Base-by-base conservation (phyloP, 192 early-diverging fungal species). In the Podochytrium sp. region DNA sequence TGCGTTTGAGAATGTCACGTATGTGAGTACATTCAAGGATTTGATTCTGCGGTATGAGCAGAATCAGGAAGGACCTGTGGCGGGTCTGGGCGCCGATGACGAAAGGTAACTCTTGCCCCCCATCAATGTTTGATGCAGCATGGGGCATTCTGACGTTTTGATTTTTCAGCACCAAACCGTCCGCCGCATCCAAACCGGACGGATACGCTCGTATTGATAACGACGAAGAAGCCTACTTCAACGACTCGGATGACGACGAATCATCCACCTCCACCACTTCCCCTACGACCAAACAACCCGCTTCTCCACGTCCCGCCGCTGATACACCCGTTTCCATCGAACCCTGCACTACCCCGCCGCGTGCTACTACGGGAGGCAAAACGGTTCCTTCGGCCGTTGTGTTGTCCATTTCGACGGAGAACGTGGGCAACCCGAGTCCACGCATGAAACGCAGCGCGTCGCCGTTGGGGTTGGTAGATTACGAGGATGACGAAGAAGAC, bases 221-320 rank as follows among this genome's bases (percentile, higher is more conserved):
- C 29, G 87, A 85, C 32, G 93, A 96, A 57, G 93, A 96, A 55
- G 91, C 90, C 2, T 96, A 94, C 70, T 92, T 96, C 73, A 86
- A 93, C 59, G 68, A 49, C n/a, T 65, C 74, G 55, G 80, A 81
- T 52, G 83, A 84, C 37, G 76, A 79, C 16, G 71, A 79, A 12
- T 58, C 20, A 14, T 27, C 27, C 7, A 29, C 23, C 30, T 32
- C 27, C 37, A 41, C 30, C 3, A 47, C 29, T 1, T 12, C 16
- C 18, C n/a, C 41, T 12, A 16, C 47, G 16, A 23, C 34, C 2
- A 38, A 12, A 2, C 12, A n/a, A 49, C 47, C 47, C 12, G 12
- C 47, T 14, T 12, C 47, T 12, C 47, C n/a, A 14, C 47, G 47
- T 14, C 12, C 47, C 12, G n/a, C 12, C 12, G 47, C 47, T 14